Conservation (phyloP, 1,139 yeast genomes). For the Candida frijolesensis region DNA sequence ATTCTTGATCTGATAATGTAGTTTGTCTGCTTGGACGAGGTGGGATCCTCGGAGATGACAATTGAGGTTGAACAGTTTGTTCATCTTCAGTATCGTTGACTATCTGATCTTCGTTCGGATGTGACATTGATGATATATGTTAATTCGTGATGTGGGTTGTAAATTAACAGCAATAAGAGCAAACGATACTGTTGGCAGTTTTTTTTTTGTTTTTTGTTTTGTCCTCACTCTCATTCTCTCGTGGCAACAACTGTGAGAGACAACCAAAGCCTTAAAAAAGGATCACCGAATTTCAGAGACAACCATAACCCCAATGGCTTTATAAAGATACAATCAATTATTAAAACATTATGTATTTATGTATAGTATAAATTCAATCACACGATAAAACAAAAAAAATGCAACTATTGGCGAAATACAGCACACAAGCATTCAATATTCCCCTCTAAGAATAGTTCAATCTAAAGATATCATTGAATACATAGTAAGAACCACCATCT, state of each 20-base stretch:
- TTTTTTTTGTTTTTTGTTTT: not conserved
- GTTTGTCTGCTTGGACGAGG: constrained; percentile 7
- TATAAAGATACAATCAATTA: too few relatives aligned
- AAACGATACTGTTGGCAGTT: not conserved
- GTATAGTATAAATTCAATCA: not conserved
- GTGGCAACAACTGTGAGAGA: not conserved
- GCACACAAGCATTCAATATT: not conserved
- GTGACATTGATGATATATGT: not conserved
- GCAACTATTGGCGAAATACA: not conserved
- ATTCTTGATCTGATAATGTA: not conserved
- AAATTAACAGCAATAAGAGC: not conserved
- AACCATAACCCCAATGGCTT: too few relatives aligned
- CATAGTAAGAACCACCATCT: constrained; percentile 87
- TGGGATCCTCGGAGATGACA: constrained; percentile 1
- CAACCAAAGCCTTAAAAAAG: too few relatives aligned
- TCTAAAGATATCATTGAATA: constrained; percentile 95
- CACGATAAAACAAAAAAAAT: not conserved
- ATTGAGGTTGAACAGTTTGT: not conserved
- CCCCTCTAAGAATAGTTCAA: constrained; percentile 63
- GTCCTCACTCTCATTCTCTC: not conserved
- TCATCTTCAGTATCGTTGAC: not conserved
- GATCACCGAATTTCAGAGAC: too few relatives aligned
- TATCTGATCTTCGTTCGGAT: not conserved
- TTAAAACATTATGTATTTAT: not conserved
- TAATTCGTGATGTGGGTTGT: not conserved